Conservation (phyloP, 768 basidiomycete genomes). For the Gloeophyllum trabeum region DNA sequence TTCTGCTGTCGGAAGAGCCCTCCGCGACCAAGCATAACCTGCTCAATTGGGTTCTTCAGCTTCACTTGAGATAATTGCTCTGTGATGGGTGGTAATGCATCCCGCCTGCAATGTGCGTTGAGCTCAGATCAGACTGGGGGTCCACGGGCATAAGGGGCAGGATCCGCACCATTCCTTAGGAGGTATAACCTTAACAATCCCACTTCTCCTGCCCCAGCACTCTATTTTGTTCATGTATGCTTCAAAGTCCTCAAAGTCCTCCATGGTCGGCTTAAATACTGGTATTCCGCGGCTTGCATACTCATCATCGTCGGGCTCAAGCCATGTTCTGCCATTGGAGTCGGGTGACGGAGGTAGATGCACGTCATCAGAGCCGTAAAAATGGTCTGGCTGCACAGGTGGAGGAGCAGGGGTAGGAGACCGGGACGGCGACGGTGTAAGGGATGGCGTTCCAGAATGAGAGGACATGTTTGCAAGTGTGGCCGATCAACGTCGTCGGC, state of each 20-base stretch:
- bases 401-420: constrained; percentile 31
- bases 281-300: constrained; percentile 84
- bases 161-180: constrained; percentile 91
- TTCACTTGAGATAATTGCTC: constrained; percentile 65
- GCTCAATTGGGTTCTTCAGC: constrained; percentile 87
- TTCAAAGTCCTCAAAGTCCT: constrained; percentile 89
- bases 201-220: constrained; percentile 82
- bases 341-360: constrained; percentile 46
- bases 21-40: constrained; percentile 77
- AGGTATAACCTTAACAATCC: constrained; percentile 94
- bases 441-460: constrained; percentile 23
- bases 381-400: constrained; percentile 71
- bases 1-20: constrained; percentile 89
- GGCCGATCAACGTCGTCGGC: no score
- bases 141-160: no score
- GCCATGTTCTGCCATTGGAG: constrained; percentile 52
- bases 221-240: constrained; percentile 79
- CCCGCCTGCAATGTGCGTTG: constrained; percentile 49
- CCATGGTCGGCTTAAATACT: constrained; percentile 90
- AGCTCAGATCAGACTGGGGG: no score
- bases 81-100: constrained; percentile 58
- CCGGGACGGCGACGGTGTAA: constrained; percentile 35
- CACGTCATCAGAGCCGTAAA: constrained; percentile 48
- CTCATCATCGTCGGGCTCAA: constrained; percentile 74
- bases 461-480: no score